phyloP scores from a whole-genome alignment of 805 yeast genomes.

The Kluyveromyces starmeri region DNA sequence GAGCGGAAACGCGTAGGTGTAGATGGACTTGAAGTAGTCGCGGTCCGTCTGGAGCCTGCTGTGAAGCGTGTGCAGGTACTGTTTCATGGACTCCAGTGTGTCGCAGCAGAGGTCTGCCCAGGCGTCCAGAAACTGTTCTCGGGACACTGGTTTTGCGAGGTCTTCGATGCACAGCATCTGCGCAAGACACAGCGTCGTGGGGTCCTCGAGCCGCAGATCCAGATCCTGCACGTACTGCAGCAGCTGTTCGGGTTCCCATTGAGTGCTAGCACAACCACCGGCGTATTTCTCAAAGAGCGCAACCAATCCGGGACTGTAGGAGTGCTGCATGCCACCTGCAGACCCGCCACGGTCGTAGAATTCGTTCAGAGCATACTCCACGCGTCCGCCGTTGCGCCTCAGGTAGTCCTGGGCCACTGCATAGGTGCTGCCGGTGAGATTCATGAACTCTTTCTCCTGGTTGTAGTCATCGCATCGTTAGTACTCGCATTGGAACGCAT shows the following conservation, averaged over 20 bases:
- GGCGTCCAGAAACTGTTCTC: conserved; percentile 16
- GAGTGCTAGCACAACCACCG: conserved; percentile 20
- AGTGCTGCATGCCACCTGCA: conserved; percentile 14
- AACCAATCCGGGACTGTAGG: conserved; percentile 15
- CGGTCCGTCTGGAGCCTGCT: conserved; percentile 29
- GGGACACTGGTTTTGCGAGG: conserved; percentile 15
- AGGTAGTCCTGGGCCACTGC: conserved; percentile 19
- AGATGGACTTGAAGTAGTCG: conserved; percentile 46
- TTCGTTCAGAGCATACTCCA: conserved; percentile 27
- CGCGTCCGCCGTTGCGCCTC: conserved; percentile 19
- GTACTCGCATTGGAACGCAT: too few relatives aligned
- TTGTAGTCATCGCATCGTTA: too few relatives aligned
- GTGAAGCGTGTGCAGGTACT: conserved; percentile 28
- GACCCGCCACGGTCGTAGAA: conserved; percentile 21
- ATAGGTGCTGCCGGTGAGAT: conserved; percentile 17
- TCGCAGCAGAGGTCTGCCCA: conserved; percentile 24
- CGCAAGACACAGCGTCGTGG: conserved; percentile 60
- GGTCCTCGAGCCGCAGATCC: conserved; percentile 66
- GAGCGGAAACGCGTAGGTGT: conserved; percentile 63
- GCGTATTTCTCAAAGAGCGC: conserved; percentile 16
- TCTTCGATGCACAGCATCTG: conserved; percentile 43
- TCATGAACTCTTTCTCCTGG: conserved; percentile 14
- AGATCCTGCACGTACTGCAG: conserved; percentile 57
- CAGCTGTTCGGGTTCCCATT: conserved; percentile 74
- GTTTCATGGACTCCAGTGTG: conserved; percentile 40